phyloP scores from a whole-genome alignment of 192 early-diverging fungal genomes.

The Coemansia sp. region DNA sequence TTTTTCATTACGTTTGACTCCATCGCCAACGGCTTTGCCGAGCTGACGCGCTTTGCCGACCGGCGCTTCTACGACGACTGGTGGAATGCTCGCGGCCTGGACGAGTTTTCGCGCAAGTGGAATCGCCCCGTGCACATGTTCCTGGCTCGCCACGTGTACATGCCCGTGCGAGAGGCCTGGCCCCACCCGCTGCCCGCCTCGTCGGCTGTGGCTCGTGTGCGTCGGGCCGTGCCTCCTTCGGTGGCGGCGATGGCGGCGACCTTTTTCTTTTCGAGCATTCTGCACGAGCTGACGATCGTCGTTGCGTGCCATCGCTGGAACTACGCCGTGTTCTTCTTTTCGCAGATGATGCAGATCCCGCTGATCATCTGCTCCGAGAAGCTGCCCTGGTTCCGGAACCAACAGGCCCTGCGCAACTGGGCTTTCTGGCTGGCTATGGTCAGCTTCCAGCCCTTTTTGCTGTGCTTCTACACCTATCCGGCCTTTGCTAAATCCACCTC shows the following conservation, averaged over 20 bases:
- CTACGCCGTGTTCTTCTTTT: conserved; percentile 53
- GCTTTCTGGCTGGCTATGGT: conserved; percentile 94
- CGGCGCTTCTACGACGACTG: conserved; percentile 98
- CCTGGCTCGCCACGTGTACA: conserved; percentile 87
- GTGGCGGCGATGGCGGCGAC: conserved; percentile 52
- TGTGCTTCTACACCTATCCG: conserved; percentile 66
- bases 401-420: conserved; percentile 74
- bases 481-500: conserved; percentile 31
- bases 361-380: conserved; percentile 71
- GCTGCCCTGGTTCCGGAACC: conserved; percentile 61
- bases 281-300: conserved; percentile 48
- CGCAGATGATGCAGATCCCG: conserved; percentile 76
- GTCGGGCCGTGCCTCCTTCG: conserved; percentile 31
- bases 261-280: conserved; percentile 56
- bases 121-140: conserved; percentile 97
- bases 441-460: conserved; percentile 77
- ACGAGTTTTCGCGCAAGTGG: conserved; percentile 97
- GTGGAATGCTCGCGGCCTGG: conserved; percentile 91
- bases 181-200: background rate
- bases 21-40: conserved; percentile 95
- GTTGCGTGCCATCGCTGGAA: conserved; percentile 51
- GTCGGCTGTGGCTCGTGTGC: background rate
- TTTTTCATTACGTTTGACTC: conserved; percentile 98
- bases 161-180: conserved; percentile 71
- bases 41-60: conserved; percentile 93